Base-by-base conservation (phyloP, 345 rosid species). In the Melastoma malabathricum region DNA sequence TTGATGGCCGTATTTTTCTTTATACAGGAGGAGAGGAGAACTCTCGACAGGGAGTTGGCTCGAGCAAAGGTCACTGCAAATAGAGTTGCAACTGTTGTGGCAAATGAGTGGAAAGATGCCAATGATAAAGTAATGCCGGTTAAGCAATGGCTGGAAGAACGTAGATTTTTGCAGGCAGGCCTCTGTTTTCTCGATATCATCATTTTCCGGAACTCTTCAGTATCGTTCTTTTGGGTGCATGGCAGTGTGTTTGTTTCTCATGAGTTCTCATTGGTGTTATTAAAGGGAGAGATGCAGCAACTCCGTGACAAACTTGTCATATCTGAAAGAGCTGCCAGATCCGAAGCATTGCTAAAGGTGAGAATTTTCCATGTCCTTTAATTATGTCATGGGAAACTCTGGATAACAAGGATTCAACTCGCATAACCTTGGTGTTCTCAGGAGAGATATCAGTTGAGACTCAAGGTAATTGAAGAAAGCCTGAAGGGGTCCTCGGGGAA, bases 61-160 rank as follows among this genome's bases (percentile, higher is more conserved):
- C 96, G 98, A 46, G 98, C 98, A 20, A 92, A 82, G 79, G 96
- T 92, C 57, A 87, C 82, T 0, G 98, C 98, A 57, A 92, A 84
- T 65, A 79, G 98, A 66, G 96, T 92, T 53, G 98, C 98, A 31
- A 80, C 84, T 15, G 96, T 92, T 48, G 98, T 92, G 51, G 98
- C 96, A 59, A 92, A 92, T 48, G 98, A 87, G 56, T 87, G 96
- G 98, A 92, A 87, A 77, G 98, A 84, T 77, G 72, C 82, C 48
- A 84, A 76, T 54, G 98, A 87, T 71, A 84, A 92, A 75, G 98
- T 92, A 67, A 92, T 92, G 98, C 98, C 98, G 58, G 98, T 87
- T 55, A 92, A 80, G 56, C 98, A 92, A 52, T 92, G 98, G 98
- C 96, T 92, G 18, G 96, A 87, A 62, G 98, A 92, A 55, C 76